A percentile compares a stretch with the other conserved stretches of the same genome.
phyloP scores from a whole-genome alignment of 441 rosid species.

The Melastoma candidum region DNA sequence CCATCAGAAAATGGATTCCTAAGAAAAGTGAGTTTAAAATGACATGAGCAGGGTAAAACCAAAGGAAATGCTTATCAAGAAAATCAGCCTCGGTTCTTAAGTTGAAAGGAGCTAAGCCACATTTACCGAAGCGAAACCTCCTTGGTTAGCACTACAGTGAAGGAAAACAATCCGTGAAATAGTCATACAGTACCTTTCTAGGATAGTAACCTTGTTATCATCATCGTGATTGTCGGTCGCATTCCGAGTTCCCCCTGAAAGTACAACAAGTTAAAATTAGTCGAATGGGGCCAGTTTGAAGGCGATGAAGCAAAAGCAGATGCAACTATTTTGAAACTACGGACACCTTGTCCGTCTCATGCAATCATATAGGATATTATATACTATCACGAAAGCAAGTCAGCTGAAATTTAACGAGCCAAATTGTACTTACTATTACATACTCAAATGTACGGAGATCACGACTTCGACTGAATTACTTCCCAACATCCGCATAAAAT shows the following conservation, averaged over 20 bases:
- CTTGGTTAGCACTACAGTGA: neutral
- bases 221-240: slow-evolving; percentile 25
- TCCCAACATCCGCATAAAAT: no score
- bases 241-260: slow-evolving; percentile 26
- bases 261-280: neutral
- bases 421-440: no score
- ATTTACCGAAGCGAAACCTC: neutral
- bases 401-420: no score
- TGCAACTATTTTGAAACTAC: no score
- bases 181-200: slow-evolving; percentile 35
- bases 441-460: no score
- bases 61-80: slow-evolving; percentile 4
- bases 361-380: no score
- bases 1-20: slow-evolving; percentile 34
- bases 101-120: neutral
- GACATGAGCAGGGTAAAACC: neutral
- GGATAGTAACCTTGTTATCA: slow-evolving; percentile 18
- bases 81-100: neutral
- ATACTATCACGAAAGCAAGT: no score
- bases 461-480: no score
- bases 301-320: neutral
- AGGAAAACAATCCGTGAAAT: slow-evolving; percentile 5
- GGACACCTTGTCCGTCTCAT: no score
- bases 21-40: slow-evolving; percentile 4
- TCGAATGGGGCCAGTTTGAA: neutral